A percentile compares a stretch with the other conserved stretches of the same genome.
Conservation (phyloP, 2,329 filamentous ascomycete genomes). For the Clonostachys solani region DNA sequence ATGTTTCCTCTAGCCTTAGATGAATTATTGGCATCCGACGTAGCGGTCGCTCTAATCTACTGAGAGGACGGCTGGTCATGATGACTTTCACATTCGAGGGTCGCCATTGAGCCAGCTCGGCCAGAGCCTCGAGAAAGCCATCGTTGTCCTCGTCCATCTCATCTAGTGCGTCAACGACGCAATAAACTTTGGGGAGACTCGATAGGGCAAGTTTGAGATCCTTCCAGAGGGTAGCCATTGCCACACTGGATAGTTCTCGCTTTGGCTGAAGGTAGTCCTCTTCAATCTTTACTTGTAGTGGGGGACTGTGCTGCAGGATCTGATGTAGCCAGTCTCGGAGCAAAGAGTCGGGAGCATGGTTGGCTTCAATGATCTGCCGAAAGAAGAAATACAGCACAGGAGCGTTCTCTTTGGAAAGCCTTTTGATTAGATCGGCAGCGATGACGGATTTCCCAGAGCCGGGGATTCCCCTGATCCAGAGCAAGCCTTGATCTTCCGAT, state of each 20-base stretch:
- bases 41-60: slow-evolving; percentile 20
- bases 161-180: slow-evolving; percentile 34
- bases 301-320: slow-evolving; percentile 18
- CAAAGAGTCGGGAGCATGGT: slow-evolving; percentile 19
- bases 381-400: slow-evolving; percentile 33
- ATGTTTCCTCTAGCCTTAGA: slow-evolving; percentile 26
- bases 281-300: slow-evolving; percentile 11
- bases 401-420: slow-evolving; percentile 7
- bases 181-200: slow-evolving; percentile 3
- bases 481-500: slow-evolving; percentile 5
- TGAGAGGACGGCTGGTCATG: slow-evolving; percentile 34
- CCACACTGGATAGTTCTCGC: not conserved
- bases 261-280: slow-evolving; percentile 6
- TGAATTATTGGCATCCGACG: slow-evolving; percentile 14
- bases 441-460: slow-evolving; percentile 32
- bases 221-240: too few relatives aligned
- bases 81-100: slow-evolving; percentile 30
- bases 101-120: slow-evolving; percentile 18
- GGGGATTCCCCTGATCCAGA: slow-evolving; percentile 26
- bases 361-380: slow-evolving; percentile 28
- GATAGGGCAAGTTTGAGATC: not conserved
- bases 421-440: slow-evolving; percentile 10
- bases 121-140: slow-evolving; percentile 23
- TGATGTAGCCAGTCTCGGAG: slow-evolving; percentile 28
- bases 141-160: slow-evolving; percentile 34